Evolutionary conservation across 2,329 filamentous ascomycete genomes (phyloP).

Genomic region (Hyphodiscus sp.): DNA sequence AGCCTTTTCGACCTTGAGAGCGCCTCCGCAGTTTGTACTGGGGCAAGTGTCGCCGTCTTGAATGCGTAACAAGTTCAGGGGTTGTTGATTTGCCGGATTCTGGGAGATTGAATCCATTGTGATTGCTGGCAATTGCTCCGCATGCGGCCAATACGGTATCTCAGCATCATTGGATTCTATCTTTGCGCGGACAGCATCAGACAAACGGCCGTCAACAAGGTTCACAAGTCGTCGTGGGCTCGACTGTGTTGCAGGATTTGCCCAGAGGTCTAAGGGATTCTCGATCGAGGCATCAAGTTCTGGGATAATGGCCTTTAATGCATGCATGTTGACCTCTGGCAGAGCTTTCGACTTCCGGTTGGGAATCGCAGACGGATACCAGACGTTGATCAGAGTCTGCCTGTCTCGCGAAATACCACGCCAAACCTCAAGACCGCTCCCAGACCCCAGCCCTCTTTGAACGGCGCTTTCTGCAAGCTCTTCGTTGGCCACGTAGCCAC

Average conservation of each 20-base stretch:
- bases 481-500: conserved; percentile 76
- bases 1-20: conserved; percentile 60
- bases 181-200: conserved; percentile 1
- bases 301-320: conserved; percentile 59
- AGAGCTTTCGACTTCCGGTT: background rate
- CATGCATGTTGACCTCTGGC: conserved; percentile 48
- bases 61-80: conserved; percentile 59
- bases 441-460: background rate
- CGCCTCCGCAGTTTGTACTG: conserved; percentile 52
- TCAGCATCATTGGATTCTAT: conserved; percentile 8
- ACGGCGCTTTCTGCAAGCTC: conserved; percentile 59
- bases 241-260: background rate
- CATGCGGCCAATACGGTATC: conserved; percentile 17
- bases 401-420: conserved; percentile 62
- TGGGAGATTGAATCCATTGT: conserved; percentile 19
- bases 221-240: conserved; percentile 28
- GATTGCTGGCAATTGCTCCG: conserved; percentile 1
- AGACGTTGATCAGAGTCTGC: conserved; percentile 61
- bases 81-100: conserved; percentile 33
- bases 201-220: conserved; percentile 33
- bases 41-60: conserved; percentile 66
- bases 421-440: conserved; percentile 39
- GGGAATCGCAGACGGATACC: conserved; percentile 31
- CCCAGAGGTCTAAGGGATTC: conserved; percentile 49
- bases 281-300: conserved; percentile 68